Evolutionary conservation across 495 filamentous ascomycete genomes (phyloP).

Genomic region (Monascus purpureus): DNA sequence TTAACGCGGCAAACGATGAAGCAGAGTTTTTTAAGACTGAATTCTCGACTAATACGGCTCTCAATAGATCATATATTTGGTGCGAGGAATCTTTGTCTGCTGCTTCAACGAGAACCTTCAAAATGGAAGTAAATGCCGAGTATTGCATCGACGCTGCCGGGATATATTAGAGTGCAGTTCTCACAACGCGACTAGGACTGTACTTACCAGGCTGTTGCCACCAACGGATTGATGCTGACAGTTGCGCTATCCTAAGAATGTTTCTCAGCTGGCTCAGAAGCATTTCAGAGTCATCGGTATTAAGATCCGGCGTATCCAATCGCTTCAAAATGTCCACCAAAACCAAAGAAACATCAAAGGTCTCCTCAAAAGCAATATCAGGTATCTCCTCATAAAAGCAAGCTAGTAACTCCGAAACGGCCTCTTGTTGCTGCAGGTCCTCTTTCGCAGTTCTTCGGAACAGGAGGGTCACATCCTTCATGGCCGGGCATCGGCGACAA

Average conservation of each 20-base stretch:
- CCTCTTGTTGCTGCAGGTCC: conserved; percentile 66
- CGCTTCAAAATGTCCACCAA: conserved; percentile 50
- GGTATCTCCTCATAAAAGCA: conserved; percentile 74
- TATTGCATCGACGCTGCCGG: conserved; percentile 26
- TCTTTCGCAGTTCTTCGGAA: conserved; percentile 51
- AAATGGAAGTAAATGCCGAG: conserved; percentile 31
- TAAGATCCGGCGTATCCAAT: conserved; percentile 25
- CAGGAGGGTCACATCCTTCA: conserved; percentile 59
- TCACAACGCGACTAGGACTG: too few species aligned
- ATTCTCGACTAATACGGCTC: conserved; percentile 20
- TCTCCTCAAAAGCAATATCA: conserved; percentile 64
- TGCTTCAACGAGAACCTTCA: conserved; percentile 25
- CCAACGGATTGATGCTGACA: conserved; percentile 73
- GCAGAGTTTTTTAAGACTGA: conserved; percentile 19
- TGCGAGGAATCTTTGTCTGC: conserved; percentile 20
- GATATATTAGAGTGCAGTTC: conserved; percentile 1
- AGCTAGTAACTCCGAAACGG: conserved; percentile 55
- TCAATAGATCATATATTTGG: conserved; percentile 19
- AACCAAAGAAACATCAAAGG: conserved; percentile 68
- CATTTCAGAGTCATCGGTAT: conserved; percentile 31
- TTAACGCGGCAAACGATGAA: conserved; percentile 19
- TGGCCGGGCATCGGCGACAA: conserved; percentile 58
- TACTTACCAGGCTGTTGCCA: conserved; percentile 47
- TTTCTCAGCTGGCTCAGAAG: conserved; percentile 58
- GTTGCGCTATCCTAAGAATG: conserved; percentile 59